phyloP scores from a whole-genome alignment of 768 basidiomycete genomes.

The Mrakia hoshinonis region DNA sequence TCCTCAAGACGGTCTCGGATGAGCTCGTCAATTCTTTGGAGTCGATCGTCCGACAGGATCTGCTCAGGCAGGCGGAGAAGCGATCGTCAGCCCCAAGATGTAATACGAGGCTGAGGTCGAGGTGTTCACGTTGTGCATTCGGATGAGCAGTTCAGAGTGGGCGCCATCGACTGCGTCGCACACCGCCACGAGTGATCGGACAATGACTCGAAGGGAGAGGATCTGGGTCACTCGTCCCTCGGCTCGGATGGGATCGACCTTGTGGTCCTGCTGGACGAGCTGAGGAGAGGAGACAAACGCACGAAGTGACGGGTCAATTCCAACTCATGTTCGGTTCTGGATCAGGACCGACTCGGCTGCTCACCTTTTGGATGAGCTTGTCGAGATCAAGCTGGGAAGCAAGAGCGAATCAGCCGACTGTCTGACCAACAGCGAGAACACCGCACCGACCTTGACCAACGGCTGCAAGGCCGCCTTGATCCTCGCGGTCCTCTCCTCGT shows the following conservation, averaged over 20 bases:
- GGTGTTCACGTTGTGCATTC: constrained; percentile 52
- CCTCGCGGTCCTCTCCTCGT: constrained; percentile 63
- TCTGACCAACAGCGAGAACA: neutral
- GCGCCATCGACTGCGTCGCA: constrained; percentile 55
- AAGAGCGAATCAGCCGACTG: neutral
- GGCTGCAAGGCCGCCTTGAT: constrained; percentile 53
- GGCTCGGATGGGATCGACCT: constrained; percentile 47
- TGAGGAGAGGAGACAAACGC: too few relatives aligned
- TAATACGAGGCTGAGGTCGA: neutral
- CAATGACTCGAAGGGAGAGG: constrained; percentile 64
- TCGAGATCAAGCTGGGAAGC: constrained; percentile 74
- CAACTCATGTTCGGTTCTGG: too few relatives aligned
- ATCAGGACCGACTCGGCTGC: too few relatives aligned
- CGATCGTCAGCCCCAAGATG: neutral
- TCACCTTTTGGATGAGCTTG: constrained; percentile 56
- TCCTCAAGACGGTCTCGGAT: constrained; percentile 26
- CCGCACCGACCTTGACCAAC: constrained; percentile 8
- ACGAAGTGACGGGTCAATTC: too few relatives aligned
- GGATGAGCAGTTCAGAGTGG: constrained; percentile 53
- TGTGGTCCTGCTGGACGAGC: constrained; percentile 10
- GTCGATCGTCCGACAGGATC: constrained; percentile 68
- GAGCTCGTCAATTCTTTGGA: constrained; percentile 52
- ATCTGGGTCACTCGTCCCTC: constrained; percentile 66
- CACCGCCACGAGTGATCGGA: constrained; percentile 58
- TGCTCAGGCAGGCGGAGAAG: constrained; percentile 40